Conservation (phyloP, 306 rosid genomes). For the Cajanus cajan region DNA sequence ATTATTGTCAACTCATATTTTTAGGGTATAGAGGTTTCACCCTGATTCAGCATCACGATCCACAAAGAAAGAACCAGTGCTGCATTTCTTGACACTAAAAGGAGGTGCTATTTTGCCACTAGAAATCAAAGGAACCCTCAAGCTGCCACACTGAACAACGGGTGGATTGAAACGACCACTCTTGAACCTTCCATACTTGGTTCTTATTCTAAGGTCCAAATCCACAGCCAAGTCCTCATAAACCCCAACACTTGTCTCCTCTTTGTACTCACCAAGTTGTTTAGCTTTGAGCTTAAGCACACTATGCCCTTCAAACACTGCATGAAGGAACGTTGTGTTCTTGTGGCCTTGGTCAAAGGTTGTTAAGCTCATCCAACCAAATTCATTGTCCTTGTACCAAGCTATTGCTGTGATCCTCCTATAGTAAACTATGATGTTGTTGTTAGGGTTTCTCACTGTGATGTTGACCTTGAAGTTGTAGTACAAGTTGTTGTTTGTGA, state of each 20-base stretch:
- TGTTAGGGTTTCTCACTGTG: constrained; percentile 36
- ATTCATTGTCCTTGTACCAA: constrained; percentile 31
- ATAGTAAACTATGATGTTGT: constrained; percentile 21
- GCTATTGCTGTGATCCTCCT: constrained; percentile 20
- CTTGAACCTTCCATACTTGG: constrained; percentile 15
- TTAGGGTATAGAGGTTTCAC: background rate
- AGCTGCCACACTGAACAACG: constrained; percentile 17
- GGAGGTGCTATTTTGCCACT: background rate
- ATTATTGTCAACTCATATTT: no score
- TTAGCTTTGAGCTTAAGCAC: background rate
- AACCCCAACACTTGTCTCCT: constrained; percentile 26
- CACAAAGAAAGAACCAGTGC: background rate
- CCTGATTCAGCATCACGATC: constrained; percentile 1
- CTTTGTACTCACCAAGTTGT: constrained; percentile 32
- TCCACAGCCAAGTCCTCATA: constrained; percentile 33
- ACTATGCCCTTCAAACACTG: constrained; percentile 23
- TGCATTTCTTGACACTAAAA: constrained; percentile 22
- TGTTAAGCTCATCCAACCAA: background rate
- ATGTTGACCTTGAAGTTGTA: constrained; percentile 34
- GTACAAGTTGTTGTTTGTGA: constrained; percentile 30
- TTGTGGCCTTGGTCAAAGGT: constrained; percentile 48
- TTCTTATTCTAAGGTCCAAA: constrained; percentile 25
- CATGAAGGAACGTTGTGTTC: constrained; percentile 31
- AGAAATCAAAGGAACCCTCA: constrained; percentile 36
- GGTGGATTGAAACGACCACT: constrained; percentile 13